Percentiles rank a stretch among this genome's conserved stretches.
These are phyloP conservation scores for Colletotrichum euphorbiae DNA, from an alignment of 2,329 filamentous ascomycete species.

Conservation along the genomic window DNA sequence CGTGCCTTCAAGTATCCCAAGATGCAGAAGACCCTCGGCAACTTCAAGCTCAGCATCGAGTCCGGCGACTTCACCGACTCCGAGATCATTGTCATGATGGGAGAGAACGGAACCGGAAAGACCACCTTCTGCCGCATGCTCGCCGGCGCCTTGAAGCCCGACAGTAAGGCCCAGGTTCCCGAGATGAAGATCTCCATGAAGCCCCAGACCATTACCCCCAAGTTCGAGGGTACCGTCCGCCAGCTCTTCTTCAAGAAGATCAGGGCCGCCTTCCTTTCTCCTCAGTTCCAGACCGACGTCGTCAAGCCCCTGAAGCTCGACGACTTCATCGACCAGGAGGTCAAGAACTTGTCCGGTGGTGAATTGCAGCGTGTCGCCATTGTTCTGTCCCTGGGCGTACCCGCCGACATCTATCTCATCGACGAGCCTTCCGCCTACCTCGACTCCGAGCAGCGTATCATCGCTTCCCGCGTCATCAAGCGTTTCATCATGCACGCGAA, in stretches of 20 bases:
- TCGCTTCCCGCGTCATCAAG: slow-evolving; percentile 97
- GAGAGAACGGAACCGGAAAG: slow-evolving; percentile 99
- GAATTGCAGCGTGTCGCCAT: slow-evolving; percentile 99
- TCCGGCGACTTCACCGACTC: slow-evolving; percentile 93
- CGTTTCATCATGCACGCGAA: slow-evolving; percentile 99
- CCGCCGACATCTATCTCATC: slow-evolving; percentile 98
- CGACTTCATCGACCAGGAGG: slow-evolving; percentile 99
- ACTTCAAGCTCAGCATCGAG: slow-evolving; percentile 87
- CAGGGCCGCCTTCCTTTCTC: slow-evolving; percentile 93
- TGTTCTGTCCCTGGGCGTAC: slow-evolving; percentile 93
- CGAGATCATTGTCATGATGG: slow-evolving; percentile 99
- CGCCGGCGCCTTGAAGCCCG: slow-evolving; percentile 92
- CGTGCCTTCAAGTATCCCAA: slow-evolving; percentile 88
- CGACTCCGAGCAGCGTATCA: slow-evolving; percentile 98
- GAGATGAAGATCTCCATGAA: slow-evolving; percentile 99
- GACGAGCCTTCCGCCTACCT: slow-evolving; percentile 98
- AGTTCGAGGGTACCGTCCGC: slow-evolving; percentile 95
- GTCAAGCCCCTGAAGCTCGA: slow-evolving; percentile 99
- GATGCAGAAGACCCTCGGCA: slow-evolving; percentile 93
- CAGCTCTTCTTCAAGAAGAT: slow-evolving; percentile 99
- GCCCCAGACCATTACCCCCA: slow-evolving; percentile 98
- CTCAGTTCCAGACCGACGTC: slow-evolving; percentile 99
- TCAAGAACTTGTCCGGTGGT: slow-evolving; percentile 98
- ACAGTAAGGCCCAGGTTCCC: slow-evolving; percentile 81
- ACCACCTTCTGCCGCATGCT: slow-evolving; percentile 98